Conservation (phyloP, 768 basidiomycete species). For the Tricholoma terreum region DNA sequence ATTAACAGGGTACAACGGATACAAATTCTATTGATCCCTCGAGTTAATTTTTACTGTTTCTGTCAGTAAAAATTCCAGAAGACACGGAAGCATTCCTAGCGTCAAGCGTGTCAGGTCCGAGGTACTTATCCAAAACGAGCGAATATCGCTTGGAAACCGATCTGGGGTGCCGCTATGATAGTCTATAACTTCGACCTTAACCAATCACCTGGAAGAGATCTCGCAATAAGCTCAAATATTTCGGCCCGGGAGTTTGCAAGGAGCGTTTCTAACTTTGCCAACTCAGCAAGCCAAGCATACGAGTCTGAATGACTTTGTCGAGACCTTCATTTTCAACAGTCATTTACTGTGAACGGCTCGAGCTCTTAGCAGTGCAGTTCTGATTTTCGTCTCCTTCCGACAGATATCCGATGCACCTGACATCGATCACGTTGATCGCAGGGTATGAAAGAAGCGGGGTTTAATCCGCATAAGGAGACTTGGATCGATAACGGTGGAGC, state of each 20-base stretch:
- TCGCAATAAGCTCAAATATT: not conserved
- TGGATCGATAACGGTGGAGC: not conserved
- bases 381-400: not conserved
- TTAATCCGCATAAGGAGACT: not conserved
- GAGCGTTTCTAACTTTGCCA: not conserved
- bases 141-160: not conserved
- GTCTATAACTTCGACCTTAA: not conserved
- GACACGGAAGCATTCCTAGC: no score
- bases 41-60: not conserved
- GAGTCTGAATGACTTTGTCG: not conserved
- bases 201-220: not conserved
- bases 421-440: not conserved
- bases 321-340: not conserved
- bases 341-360: not conserved
- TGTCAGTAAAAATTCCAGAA: not conserved
- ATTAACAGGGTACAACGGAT: not conserved
- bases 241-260: not conserved
- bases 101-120: no score
- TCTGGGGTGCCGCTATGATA: not conserved
- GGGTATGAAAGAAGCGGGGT: not conserved
- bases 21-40: not conserved
- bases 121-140: not conserved
- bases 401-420: not conserved
- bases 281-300: not conserved
- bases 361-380: no score